phyloP scores from a whole-genome alignment of 1,284 basidiomycete genomes.

The Erythrobasidium hasegawianum region DNA sequence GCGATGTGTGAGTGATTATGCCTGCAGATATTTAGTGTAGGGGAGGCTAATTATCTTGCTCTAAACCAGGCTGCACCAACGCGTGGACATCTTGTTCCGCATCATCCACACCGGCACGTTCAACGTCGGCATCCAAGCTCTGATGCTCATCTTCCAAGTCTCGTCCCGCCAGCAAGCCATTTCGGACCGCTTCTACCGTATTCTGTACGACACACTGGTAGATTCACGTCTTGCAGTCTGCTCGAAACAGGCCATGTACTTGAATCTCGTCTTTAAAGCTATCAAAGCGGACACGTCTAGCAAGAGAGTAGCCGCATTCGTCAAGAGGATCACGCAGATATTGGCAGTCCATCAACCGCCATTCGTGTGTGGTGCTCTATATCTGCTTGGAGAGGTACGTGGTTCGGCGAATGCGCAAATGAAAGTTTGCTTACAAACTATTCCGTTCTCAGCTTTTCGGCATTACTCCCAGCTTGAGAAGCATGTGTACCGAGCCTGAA shows the following conservation, averaged over 20 bases:
- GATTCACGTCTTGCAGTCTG: conserved; percentile 77
- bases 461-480: conserved; percentile 64
- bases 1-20: conserved; percentile 57
- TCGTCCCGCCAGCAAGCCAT: conserved; percentile 52
- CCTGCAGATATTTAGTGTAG: too few species aligned
- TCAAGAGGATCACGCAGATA: conserved; percentile 82
- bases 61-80: conserved; percentile 65
- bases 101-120: conserved; percentile 88
- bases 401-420: too few species aligned
- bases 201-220: conserved; percentile 81
- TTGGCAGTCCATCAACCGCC: conserved; percentile 72
- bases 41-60: neutral
- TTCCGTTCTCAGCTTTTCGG: conserved; percentile 77
- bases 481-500: conserved; percentile 59
- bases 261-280: conserved; percentile 91
- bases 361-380: conserved; percentile 83
- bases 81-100: conserved; percentile 89
- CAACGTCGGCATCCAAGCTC: conserved; percentile 92
- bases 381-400: conserved; percentile 57
- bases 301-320: conserved; percentile 72
- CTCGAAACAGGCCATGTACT: conserved; percentile 94
- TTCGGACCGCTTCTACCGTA: conserved; percentile 81
- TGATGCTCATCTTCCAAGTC: conserved; percentile 67
- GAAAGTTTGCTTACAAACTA: too few species aligned
- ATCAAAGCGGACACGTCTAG: conserved; percentile 71